These are phyloP conservation scores for Draba incana DNA, from an alignment of 345 rosid genomes.

Conservation along the genomic window DNA sequence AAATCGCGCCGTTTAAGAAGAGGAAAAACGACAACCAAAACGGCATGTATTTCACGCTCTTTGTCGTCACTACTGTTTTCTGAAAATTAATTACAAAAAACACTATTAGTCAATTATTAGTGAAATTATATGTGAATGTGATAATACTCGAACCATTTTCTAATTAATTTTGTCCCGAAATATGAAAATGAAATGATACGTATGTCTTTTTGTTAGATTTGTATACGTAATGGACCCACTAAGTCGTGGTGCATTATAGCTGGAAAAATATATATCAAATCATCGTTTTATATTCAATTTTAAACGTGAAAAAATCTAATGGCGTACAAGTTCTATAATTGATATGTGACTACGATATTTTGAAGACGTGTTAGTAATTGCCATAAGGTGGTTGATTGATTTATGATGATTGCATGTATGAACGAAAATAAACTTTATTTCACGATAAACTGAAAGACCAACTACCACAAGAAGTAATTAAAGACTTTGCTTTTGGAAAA, in stretches of 20 bases:
- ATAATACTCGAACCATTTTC: not conserved
- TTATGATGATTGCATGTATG: conserved; percentile 20
- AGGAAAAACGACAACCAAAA: conserved; percentile 66
- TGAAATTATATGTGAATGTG: not conserved
- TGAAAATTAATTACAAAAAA: conserved; percentile 35
- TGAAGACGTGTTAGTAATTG: conserved; percentile 12
- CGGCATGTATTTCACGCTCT: conserved; percentile 82
- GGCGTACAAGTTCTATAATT: conserved; percentile 25
- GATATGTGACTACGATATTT: conserved; percentile 28
- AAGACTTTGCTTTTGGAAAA: not conserved
- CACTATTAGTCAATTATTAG: not conserved
- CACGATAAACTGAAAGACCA: conserved; percentile 1
- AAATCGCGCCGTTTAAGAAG: conserved; percentile 70
- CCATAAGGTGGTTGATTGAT: conserved; percentile 11
- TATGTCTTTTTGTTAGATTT: conserved; percentile 12
- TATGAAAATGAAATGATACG: not conserved
- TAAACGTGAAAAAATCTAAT: conserved; percentile 21
- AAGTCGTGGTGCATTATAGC: conserved; percentile 23
- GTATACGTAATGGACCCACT: conserved; percentile 25
- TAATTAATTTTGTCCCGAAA: not conserved
- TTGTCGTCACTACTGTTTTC: conserved; percentile 69
- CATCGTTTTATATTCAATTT: not conserved
- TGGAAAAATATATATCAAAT: conserved; percentile 23
- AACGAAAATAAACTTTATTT: conserved; percentile 14
- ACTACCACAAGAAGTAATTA: conserved; percentile 11